Conservation (phyloP, 2,329 filamentous ascomycete genomes). For the Phyllachora maydis region DNA sequence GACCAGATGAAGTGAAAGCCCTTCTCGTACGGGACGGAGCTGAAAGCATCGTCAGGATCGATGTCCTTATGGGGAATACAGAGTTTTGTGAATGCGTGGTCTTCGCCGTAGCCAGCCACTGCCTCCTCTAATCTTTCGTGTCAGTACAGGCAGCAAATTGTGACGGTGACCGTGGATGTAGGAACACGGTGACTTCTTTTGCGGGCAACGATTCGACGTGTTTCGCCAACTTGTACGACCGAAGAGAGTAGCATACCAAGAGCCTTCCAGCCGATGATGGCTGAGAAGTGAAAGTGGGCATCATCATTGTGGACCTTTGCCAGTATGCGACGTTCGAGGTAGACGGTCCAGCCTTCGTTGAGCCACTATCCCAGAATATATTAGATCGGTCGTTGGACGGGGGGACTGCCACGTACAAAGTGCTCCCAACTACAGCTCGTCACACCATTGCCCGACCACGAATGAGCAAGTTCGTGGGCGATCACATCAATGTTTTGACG, state of each 20-base stretch:
- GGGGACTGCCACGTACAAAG: slow-evolving; percentile 12
- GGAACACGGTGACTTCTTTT: too few relatives aligned
- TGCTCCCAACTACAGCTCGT: slow-evolving; percentile 67
- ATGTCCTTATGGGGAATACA: slow-evolving; percentile 73
- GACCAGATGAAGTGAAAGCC: slow-evolving; percentile 88
- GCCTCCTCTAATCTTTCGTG: slow-evolving; percentile 64
- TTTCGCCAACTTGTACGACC: too few relatives aligned
- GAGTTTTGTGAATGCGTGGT: slow-evolving; percentile 86
- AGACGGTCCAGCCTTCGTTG: slow-evolving; percentile 80
- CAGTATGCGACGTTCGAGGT: slow-evolving; percentile 72
- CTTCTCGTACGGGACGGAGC: slow-evolving; percentile 84
- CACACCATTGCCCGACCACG: slow-evolving; percentile 80
- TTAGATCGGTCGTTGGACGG: background rate
- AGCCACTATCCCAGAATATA: slow-evolving; percentile 32
- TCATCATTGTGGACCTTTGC: slow-evolving; percentile 65
- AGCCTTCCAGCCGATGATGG: slow-evolving; percentile 90
- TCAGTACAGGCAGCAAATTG: too few relatives aligned
- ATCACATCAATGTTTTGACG: slow-evolving; percentile 90
- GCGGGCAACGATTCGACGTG: too few relatives aligned
- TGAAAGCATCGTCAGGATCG: slow-evolving; percentile 92
- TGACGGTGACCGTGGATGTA: too few relatives aligned
- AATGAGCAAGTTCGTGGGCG: slow-evolving; percentile 59
- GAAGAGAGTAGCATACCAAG: slow-evolving; percentile 25
- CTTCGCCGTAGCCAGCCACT: slow-evolving; percentile 55
- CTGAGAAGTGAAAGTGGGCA: slow-evolving; percentile 74